These are phyloP conservation scores for Volvox reticuliferus DNA, from an alignment of 139 green algal genomes.

Conservation along the genomic window DNA sequence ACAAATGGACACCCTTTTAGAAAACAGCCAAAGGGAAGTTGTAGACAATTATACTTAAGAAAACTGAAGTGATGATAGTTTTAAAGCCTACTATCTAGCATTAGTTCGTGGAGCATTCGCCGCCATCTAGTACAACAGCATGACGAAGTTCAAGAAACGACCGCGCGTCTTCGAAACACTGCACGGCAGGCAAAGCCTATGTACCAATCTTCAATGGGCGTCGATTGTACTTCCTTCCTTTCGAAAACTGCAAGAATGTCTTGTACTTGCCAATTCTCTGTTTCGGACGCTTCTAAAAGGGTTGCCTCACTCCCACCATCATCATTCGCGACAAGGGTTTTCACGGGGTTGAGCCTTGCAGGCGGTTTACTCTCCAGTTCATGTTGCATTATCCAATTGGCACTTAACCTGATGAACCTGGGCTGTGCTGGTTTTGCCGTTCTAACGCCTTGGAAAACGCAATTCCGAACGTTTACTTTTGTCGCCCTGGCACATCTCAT, in stretches of 20 bases:
- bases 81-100: neutral
- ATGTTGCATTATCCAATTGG: slow-evolving; percentile 54
- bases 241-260: too few relatives aligned
- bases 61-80: neutral
- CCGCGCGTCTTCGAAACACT: neutral
- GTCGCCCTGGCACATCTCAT: slow-evolving; percentile 19
- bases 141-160: neutral
- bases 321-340: neutral
- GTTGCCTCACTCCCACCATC: too few relatives aligned
- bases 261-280: too few relatives aligned
- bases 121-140: neutral
- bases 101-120: neutral
- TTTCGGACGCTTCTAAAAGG: too few relatives aligned
- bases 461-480: neutral
- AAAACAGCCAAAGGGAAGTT: neutral
- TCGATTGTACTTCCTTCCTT: too few relatives aligned
- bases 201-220: too few relatives aligned
- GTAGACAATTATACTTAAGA: neutral
- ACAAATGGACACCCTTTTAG: neutral
- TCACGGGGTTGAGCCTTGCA: neutral
- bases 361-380: slow-evolving; percentile 5
- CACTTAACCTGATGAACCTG: slow-evolving; percentile 24
- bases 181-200: too few relatives aligned
- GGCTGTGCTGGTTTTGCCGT: slow-evolving; percentile 53
- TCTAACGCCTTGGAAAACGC: slow-evolving; percentile 26